These are phyloP conservation scores for Thalassiosira ordinaria DNA, from an alignment of 352 stramenopile genomes.

Conservation along the genomic window DNA sequence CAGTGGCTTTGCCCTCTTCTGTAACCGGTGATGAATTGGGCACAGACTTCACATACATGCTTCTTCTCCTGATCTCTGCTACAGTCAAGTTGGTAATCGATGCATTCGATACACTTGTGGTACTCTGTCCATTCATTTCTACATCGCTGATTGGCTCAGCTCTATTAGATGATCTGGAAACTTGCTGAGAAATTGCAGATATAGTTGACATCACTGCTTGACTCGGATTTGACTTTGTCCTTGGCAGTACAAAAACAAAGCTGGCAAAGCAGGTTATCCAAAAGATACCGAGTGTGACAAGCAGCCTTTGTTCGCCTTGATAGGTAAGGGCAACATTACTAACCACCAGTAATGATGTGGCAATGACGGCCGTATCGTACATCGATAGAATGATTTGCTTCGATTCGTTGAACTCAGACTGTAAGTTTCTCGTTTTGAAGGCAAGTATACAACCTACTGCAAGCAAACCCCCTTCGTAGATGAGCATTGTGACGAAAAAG, in stretches of 20 bases:
- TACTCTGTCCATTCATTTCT: no score
- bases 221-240: no score
- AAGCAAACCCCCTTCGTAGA: slow-evolving; percentile 42
- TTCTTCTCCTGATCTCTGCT: no score
- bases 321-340: slow-evolving; percentile 6
- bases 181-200: no score
- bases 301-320: slow-evolving; percentile 5
- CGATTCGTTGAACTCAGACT: slow-evolving; percentile 45
- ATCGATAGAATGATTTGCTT: slow-evolving; percentile 64
- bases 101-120: no score
- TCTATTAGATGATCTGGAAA: no score
- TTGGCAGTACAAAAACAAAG: slow-evolving; percentile 57
- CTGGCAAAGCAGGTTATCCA: slow-evolving; percentile 51
- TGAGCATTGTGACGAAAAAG: slow-evolving; percentile 28
- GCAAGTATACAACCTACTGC: slow-evolving; percentile 55
- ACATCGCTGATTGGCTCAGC: no score
- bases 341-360: slow-evolving; percentile 25
- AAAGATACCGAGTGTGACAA: slow-evolving; percentile 54
- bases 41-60: no score
- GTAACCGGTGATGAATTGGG: no score
- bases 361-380: slow-evolving; percentile 60
- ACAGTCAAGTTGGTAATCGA: no score
- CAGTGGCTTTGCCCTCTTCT: no score
- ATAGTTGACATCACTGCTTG: no score
- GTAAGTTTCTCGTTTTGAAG: slow-evolving; percentile 55